Conservation (phyloP, 306 rosid genomes). For the Prunus mira region DNA sequence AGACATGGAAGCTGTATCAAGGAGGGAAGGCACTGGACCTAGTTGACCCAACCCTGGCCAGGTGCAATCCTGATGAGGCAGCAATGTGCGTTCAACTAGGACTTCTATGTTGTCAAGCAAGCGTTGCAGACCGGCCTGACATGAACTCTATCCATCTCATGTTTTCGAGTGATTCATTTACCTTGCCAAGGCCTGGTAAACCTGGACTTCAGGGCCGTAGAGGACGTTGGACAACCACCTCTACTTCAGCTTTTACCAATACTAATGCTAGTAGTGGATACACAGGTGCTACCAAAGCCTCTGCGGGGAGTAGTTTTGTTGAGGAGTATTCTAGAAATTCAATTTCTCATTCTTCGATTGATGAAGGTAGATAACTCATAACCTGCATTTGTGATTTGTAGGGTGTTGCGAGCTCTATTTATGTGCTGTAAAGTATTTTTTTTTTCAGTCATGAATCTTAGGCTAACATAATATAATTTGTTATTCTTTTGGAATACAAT, state of each 20-base stretch:
- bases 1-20: constrained; percentile 84
- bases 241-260: constrained; percentile 48
- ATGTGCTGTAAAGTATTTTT: neutral
- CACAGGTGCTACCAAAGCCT: constrained; percentile 40
- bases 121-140: constrained; percentile 63
- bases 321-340: constrained; percentile 84
- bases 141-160: constrained; percentile 79
- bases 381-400: neutral
- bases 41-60: constrained; percentile 49
- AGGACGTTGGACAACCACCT: constrained; percentile 54
- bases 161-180: constrained; percentile 79
- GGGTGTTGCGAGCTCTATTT: neutral
- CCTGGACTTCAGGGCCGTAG: constrained; percentile 81
- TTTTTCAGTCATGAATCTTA: neutral
- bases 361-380: constrained; percentile 56
- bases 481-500: neutral
- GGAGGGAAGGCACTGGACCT: constrained; percentile 55
- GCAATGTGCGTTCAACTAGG: constrained; percentile 93
- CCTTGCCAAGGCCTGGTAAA: constrained; percentile 67
- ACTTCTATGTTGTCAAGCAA: constrained; percentile 76
- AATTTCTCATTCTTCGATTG: constrained; percentile 69
- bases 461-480: neutral
- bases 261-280: constrained; percentile 46
- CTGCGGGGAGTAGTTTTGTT: constrained; percentile 48
- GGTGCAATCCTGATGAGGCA: constrained; percentile 65